Percentiles rank a stretch among this genome's conserved stretches.
These are phyloP conservation scores for Sporisorium reilianum DNA, from an alignment of 1,284 basidiomycete species.

Conservation along the genomic window DNA sequence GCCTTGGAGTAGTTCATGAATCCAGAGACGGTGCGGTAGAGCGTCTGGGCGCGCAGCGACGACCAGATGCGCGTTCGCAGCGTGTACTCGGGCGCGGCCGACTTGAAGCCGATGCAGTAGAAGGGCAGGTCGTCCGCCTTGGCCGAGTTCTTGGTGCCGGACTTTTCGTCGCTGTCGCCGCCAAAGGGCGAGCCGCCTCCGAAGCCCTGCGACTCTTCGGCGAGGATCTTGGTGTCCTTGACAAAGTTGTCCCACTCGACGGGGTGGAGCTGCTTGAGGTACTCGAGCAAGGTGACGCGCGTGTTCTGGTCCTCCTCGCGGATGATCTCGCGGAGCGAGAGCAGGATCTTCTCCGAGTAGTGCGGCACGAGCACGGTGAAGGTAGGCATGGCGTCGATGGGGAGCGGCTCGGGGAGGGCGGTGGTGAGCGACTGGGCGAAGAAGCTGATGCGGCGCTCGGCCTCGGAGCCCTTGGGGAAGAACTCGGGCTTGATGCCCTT, in stretches of 20 bases:
- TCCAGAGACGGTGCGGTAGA: constrained; percentile 97
- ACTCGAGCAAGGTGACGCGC: constrained; percentile 68
- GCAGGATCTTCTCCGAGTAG: constrained; percentile 69
- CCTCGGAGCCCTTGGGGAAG: constrained; percentile 69
- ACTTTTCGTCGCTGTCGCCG: constrained; percentile 72
- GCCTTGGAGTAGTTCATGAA: constrained; percentile 99
- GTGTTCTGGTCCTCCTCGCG: constrained; percentile 70
- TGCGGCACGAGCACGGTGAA: constrained; percentile 69
- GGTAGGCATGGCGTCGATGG: constrained; percentile 69
- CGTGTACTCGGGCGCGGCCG: constrained; percentile 96
- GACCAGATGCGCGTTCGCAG: constrained; percentile 99
- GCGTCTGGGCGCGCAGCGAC: constrained; percentile 94
- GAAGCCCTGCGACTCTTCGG: constrained; percentile 91
- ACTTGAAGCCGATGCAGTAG: constrained; percentile 99
- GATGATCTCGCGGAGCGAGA: constrained; percentile 69
- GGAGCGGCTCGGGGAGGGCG: constrained; percentile 66
- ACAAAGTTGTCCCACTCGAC: constrained; percentile 99
- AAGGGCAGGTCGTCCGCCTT: constrained; percentile 91
- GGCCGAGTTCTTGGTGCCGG: constrained; percentile 58
- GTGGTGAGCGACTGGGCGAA: constrained; percentile 69
- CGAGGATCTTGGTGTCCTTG: constrained; percentile 98
- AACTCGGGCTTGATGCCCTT: constrained; percentile 68
- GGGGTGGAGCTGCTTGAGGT: constrained; percentile 97
- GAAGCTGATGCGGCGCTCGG: constrained; percentile 69
- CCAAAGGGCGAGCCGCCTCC: constrained; percentile 81